phyloP scores from a whole-genome alignment of 2,329 filamentous ascomycete genomes.

The Sarocladium brachiariae region DNA sequence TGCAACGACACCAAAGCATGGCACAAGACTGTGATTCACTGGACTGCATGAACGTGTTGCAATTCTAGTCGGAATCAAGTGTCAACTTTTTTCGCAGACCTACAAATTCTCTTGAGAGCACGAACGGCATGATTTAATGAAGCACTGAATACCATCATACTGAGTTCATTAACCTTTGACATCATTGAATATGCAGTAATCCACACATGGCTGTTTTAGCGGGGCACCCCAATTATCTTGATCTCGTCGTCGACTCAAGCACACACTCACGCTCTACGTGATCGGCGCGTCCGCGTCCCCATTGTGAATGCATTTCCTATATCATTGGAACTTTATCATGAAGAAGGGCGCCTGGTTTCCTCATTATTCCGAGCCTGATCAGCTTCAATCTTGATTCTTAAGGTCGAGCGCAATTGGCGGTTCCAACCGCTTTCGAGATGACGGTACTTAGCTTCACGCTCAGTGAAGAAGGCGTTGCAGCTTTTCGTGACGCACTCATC shows the following conservation, averaged over 20 bases:
- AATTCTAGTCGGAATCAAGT: background rate
- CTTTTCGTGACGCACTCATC: slow-evolving; percentile 64
- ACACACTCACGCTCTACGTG: background rate
- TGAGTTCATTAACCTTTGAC: too few species aligned
- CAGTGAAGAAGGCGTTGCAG: slow-evolving; percentile 63
- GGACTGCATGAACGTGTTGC: too few species aligned
- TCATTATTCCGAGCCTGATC: background rate
- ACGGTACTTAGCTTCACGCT: slow-evolving; percentile 65
- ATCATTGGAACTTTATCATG: too few species aligned
- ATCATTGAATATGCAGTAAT: background rate
- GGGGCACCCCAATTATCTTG: background rate
- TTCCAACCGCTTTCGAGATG: slow-evolving; percentile 34
- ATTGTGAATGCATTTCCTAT: background rate
- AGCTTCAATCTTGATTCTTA: too few species aligned
- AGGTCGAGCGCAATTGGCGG: background rate
- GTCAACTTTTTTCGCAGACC: background rate
- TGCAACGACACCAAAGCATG: background rate
- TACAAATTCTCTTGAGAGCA: background rate
- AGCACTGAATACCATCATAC: background rate
- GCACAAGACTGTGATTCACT: background rate
- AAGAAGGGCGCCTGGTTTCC: too few species aligned
- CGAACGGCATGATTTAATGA: background rate
- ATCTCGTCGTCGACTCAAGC: background rate
- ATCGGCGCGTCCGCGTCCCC: background rate
- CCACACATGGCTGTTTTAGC: background rate